Percentiles rank a stretch among this genome's conserved stretches.
These are phyloP conservation scores for Protea cynaroides DNA, from an alignment of 164 flowering plant genomes.

Conservation along the genomic window DNA sequence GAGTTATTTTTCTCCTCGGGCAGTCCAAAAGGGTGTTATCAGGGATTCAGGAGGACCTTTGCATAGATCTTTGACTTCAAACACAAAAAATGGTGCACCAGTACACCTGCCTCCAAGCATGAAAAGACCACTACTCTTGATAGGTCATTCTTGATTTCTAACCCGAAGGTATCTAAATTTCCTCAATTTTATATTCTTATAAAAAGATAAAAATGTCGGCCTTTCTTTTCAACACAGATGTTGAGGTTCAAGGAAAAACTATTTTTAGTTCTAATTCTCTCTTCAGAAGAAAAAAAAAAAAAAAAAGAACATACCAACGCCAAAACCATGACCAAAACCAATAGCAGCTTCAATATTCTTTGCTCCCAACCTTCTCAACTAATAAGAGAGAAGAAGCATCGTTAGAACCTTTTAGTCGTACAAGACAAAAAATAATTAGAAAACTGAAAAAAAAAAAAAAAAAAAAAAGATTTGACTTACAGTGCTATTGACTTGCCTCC, in stretches of 20 bases:
- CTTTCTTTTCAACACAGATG: neutral
- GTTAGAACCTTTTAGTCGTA: too few species aligned
- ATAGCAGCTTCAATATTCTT: slow-evolving; percentile 77
- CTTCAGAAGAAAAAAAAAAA: neutral
- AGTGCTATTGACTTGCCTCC: slow-evolving; percentile 58
- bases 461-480: slow-evolving; percentile 51
- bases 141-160: neutral
- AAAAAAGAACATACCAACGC: slow-evolving; percentile 60
- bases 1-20: neutral
- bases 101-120: neutral
- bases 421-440: slow-evolving; percentile 7
- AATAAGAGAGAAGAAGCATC: neutral
- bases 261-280: neutral
- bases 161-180: neutral
- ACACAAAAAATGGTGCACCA: neutral
- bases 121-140: neutral
- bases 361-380: slow-evolving; percentile 77
- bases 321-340: slow-evolving; percentile 96
- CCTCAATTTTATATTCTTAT: too few species aligned
- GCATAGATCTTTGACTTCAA: neutral
- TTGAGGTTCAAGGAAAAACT: too few species aligned
- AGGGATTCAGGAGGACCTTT: too few species aligned
- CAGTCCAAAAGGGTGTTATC: too few species aligned
- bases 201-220: neutral
- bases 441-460: neutral